Evolutionary conservation across 441 rosid species (phyloP), one percentile per base, ranked within the genome.

Genomic region (Sinapis alba): DNA sequence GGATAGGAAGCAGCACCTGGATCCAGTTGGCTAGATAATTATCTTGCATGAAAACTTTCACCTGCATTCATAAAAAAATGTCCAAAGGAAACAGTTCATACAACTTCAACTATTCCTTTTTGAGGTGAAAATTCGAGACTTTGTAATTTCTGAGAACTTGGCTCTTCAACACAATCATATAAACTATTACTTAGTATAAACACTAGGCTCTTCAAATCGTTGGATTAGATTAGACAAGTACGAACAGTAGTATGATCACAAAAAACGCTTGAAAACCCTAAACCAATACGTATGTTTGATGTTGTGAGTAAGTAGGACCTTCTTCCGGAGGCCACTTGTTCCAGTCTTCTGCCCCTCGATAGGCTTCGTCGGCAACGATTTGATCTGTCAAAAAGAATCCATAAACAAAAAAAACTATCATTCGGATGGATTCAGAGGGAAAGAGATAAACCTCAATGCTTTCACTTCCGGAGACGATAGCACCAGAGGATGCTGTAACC

Each of bases 11-110:
- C 71, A 68, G 77, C 69, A 96, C 98, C 98, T 93, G 97, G 62
- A 93, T 91, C 98, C 99, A 93, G 79, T 96, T 93, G 4, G 93
- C 93, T 16, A 93, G 92, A 80, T 90, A 96, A 79, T 96, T 91
- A 62, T 90, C 97, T 82, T 86, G 77, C 92, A 81, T 80, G 80
- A 93, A 93, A 79, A 91, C 91, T 86, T 93, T 89, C 78, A 96
- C 97, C 97, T 93, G 72, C 19, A 50, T 26, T 67, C 68, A 73
- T n/a, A 60, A 32, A 8, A 26, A 6, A 16, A 38, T 12, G 21
- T 36, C 36, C 23, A 32, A 58, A 63, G 21, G 16, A 63, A 53
- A 18, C 0, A 43, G 5, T 43, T 43, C 51, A 43, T 45, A 7
- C 73, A 34, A 58, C 38, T 57, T 34, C 8, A 32, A 38, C 36